Base-by-base conservation (phyloP, 2,329 filamentous ascomycete genomes). In the Chrysoporthe deuterocubensis region DNA sequence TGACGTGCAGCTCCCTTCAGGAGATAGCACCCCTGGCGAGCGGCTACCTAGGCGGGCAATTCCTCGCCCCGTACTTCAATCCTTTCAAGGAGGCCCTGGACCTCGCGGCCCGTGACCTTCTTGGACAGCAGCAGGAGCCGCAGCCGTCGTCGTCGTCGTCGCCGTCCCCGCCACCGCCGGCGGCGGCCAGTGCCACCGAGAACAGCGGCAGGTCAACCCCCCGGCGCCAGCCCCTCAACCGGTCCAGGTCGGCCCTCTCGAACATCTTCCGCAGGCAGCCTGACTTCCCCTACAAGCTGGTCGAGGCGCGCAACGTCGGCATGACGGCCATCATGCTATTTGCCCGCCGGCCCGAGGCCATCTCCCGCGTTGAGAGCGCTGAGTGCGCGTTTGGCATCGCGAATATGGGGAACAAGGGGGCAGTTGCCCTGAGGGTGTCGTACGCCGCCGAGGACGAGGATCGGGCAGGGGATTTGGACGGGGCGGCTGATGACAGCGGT, bases 381-480 rank as follows among this genome's bases (percentile, higher is more conserved):
- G 92, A 92, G 64, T 90, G 94, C 2, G 94, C 96, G 0, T 91
- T 97, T 61, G 96, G 96, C 0, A 78, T 94, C 0, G 90, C 89
- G 67, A 91, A 95, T 62, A 96, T 97, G 91, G 96, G 94, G 18
- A 97, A 97, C 79, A 99, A 99, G 80, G 96, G 95, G 42, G 95
- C 94, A 3, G 91, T 97, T 0, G 96, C 91, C 0, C 84, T 95
- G 69, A 85, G 94, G 44, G 79, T 96, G 56, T 84, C 88, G 16
- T 90, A 92, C 73, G 75, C 78, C 21, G 74, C 74, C 16, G 56
- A 56, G 50, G 75, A 78, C 16, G 73, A 73, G 4, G 80, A 81
- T 52, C 77, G 81, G 4, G 76, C 76, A 32, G 75, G 74, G 6
- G 71, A 77, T 67, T 75, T 72, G 58, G 74, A 71, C 42, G 52